Base-by-base conservation (phyloP, 2,329 filamentous ascomycete species). In the Microcyclosporella mali region DNA sequence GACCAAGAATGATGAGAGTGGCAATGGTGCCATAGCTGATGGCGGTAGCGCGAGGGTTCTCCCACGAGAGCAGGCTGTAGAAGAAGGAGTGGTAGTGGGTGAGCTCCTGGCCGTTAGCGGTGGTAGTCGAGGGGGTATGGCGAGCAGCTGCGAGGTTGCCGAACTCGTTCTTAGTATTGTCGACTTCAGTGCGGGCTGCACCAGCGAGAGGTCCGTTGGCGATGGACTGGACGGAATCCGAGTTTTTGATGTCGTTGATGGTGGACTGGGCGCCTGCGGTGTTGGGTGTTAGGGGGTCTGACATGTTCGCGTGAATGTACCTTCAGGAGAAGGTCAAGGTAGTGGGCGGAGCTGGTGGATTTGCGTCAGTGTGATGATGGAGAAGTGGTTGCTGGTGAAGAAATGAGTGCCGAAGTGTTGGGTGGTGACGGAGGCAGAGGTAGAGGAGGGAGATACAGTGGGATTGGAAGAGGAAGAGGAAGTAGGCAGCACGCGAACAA, bases 41-140 rank as follows among this genome's bases (percentile, higher is more conserved):
- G 50, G 72, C 75, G 49, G 79, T 82, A 32, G 78, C 77, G 57
- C 78, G 74, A 44, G 79, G 78, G 66, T 80, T 79, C 65, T 81
- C 77, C 79, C 79, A 82, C 68, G 77, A 81, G 56, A 83, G 62
- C 36, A 82, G 70, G 55, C 75, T 78, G 65, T 82, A 82, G 66
- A 83, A 75, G 67, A 81, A 69, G 55, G 78, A 81, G 64, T 82
- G 79, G 65, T 82, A 82, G 65, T 79, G 77, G 42, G 79, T 82
- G 62, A 82, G 66, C 50, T 76, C 72, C 62, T 82, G 79, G 51
- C 77, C 77, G 53, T 74, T 80, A 41, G 72, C 72, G 47, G 78
- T 72, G 50, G 71, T 72, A 54, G 72, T 67, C 33, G 73, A 68
- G 16, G 77, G 76, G 18, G 69, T 70, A 36, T 69, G 68, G 48